Percentiles rank a stretch among this genome's conserved stretches.
Evolutionary conservation across 345 rosid species (phyloP).

Genomic region (Brassica incana): DNA sequence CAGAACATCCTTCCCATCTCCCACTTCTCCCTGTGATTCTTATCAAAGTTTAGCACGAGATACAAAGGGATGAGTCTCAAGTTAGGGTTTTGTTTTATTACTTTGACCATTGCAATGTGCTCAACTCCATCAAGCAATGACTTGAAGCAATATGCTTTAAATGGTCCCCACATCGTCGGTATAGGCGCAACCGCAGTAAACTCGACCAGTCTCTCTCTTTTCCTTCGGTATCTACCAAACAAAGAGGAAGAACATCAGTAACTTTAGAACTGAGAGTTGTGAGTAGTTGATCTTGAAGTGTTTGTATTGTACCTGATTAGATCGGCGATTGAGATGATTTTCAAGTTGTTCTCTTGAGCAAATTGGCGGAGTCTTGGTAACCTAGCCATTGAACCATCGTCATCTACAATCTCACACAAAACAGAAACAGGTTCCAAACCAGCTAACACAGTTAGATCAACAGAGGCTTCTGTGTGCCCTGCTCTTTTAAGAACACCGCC

Average conservation of each 20-base stretch:
- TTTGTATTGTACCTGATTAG: constrained; percentile 64
- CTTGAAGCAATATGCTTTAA: constrained; percentile 74
- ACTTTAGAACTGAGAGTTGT: background rate
- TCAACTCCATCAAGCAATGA: constrained; percentile 88
- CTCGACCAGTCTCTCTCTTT: constrained; percentile 79
- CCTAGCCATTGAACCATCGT: constrained; percentile 99
- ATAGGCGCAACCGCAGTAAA: constrained; percentile 65
- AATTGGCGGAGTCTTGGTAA: constrained; percentile 76
- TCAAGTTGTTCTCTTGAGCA: constrained; percentile 60
- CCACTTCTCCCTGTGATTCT: constrained; percentile 61
- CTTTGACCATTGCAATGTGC: constrained; percentile 98
- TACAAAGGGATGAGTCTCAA: background rate
- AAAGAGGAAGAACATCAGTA: background rate
- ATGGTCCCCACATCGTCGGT: constrained; percentile 96
- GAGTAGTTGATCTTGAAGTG: background rate
- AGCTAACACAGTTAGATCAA: constrained; percentile 79
- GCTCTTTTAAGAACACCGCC: constrained; percentile 96
- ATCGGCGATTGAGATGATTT: constrained; percentile 81
- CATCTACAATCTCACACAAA: constrained; percentile 87
- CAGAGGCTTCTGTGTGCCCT: constrained; percentile 96
- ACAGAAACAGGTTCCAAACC: constrained; percentile 80
- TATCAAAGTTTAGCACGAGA: background rate
- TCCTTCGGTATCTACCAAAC: constrained; percentile 65
- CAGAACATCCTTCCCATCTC: constrained; percentile 53
- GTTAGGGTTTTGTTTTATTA: constrained; percentile 29